Evolutionary conservation across 2,329 filamentous ascomycete genomes (phyloP), one percentile per base, ranked within the genome.

Genomic region (Pyricularia pennisetigena): DNA sequence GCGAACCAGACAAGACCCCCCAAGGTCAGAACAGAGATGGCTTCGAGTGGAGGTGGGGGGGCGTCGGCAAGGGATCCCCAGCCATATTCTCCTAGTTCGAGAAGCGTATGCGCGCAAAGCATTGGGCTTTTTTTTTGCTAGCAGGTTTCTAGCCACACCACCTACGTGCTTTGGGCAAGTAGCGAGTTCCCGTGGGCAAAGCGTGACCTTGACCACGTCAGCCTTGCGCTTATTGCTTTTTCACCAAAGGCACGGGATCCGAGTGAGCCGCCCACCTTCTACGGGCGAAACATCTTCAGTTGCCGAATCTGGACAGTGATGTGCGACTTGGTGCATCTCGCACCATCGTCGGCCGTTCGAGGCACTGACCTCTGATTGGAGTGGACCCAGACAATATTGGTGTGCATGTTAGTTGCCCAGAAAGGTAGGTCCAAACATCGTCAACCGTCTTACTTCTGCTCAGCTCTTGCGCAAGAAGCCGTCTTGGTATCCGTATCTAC

Each of bases 201-300:
- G 57, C 57, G n/a, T 61, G 57, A 61, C 57, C n/a, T 35, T 61
- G 57, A 61, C 57, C 57, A 61, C 57, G 57, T 61, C 57, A 61
- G 57, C 57, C 57, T 26, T 61, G 57, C 24, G 57, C 57, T 61
- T 23, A 61, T 61, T 61, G 57, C 57, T 61, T 61, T 61, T 61
- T 26, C 41, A 7, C 16, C 10, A 35, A 35, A 14, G 41, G 41
- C 41, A 49, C 41, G 41, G 41, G 41, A 49, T 49, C 41, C 20
- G 16, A 49, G 41, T 49, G 41, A 49, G 16, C 41, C 41, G 41
- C 12, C 32, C 32, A 35, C n/a, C 5, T 49, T 49, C 3, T n/a
- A 16, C 16, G 41, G 41, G 16, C 32, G 32, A 61, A 61, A 61
- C 57, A 23, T 61, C 14, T 61, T 61, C 57, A 61, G 24, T 26